A percentile compares a stretch with the other conserved stretches of the same genome.
Evolutionary conservation across 495 filamentous ascomycete species (phyloP).

Genomic region (Aspergillus incahuasiensis): DNA sequence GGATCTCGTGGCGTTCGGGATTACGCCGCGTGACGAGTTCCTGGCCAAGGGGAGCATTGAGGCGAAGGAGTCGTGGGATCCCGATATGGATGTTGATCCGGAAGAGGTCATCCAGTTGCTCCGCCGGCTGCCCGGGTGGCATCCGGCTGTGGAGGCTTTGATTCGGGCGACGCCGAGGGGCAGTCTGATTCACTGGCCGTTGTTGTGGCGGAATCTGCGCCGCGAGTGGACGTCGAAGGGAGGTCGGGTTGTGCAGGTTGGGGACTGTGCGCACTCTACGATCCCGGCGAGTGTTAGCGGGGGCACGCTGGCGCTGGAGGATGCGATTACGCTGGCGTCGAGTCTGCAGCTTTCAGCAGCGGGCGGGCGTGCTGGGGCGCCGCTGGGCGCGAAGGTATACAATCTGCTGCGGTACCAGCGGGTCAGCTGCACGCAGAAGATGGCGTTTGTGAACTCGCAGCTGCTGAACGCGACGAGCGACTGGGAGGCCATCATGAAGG

Average conservation of each 20-base stretch:
- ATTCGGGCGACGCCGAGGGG: background rate
- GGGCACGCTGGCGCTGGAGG: constrained; percentile 66
- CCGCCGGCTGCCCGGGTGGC: background rate
- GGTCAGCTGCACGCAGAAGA: constrained; percentile 52
- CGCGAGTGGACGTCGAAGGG: constrained; percentile 57
- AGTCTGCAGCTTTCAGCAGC: constrained; percentile 54
- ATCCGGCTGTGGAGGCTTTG: background rate
- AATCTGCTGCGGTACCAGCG: constrained; percentile 29
- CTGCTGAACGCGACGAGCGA: constrained; percentile 54
- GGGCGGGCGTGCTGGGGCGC: constrained; percentile 31
- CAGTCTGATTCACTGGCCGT: background rate
- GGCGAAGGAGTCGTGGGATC: no score
- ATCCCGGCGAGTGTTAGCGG: constrained; percentile 64
- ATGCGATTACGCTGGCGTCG: constrained; percentile 61
- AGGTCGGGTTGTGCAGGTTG: constrained; percentile 55
- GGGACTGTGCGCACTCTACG: constrained; percentile 69
- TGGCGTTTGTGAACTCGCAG: constrained; percentile 52
- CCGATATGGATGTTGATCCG: no score
- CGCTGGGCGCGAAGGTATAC: background rate
- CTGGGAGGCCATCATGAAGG: constrained; percentile 52
- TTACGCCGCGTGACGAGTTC: no score
- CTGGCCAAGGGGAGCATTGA: no score
- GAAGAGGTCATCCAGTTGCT: background rate
- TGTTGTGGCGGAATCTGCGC: constrained; percentile 55
- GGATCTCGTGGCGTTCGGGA: no score